Evolutionary conservation across 176 grass and related monocot genomes (phyloP).

Genomic region (Aechmea fasciata): DNA sequence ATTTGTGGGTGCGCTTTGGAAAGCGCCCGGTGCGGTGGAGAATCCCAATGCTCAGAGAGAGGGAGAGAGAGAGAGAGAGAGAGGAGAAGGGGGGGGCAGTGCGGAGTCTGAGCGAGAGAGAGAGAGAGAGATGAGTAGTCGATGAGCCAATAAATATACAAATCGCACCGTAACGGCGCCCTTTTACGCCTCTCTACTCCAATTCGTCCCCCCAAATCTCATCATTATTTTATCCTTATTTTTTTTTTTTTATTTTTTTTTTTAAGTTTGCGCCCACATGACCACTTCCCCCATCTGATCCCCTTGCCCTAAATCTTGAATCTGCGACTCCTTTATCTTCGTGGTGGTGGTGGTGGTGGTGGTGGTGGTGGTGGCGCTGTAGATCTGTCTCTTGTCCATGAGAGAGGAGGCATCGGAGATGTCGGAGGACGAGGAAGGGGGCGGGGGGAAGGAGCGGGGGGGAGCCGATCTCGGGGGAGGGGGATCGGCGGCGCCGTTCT

Average conservation of each 20-base stretch:
- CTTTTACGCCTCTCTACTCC: neutral
- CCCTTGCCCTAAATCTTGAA: neutral
- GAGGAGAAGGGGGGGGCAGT: neutral
- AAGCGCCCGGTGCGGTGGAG: no score
- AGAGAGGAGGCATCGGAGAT: conserved; percentile 19
- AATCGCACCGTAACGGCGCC: neutral
- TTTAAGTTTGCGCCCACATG: neutral
- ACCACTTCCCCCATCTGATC: conserved; percentile 6
- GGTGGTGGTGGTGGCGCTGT: no score
- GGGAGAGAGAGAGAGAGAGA: no score
- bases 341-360: neutral
- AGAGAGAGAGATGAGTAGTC: neutral
- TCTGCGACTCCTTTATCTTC: neutral
- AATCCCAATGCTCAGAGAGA: no score
- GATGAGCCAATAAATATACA: neutral
- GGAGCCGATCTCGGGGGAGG: conserved; percentile 17
- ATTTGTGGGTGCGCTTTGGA: no score
- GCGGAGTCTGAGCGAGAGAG: no score
- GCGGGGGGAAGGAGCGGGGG: conserved; percentile 2
- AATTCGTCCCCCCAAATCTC: conserved; percentile 9
- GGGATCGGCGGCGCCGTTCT: conserved; percentile 10
- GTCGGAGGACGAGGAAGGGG: conserved; percentile 12
- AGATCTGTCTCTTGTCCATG: conserved; percentile 11
- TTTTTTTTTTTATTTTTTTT: conserved; percentile 6
- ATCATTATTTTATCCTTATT: conserved; percentile 25